Base-by-base conservation (phyloP, 306 rosid genomes). In the Prosopis cineraria region DNA sequence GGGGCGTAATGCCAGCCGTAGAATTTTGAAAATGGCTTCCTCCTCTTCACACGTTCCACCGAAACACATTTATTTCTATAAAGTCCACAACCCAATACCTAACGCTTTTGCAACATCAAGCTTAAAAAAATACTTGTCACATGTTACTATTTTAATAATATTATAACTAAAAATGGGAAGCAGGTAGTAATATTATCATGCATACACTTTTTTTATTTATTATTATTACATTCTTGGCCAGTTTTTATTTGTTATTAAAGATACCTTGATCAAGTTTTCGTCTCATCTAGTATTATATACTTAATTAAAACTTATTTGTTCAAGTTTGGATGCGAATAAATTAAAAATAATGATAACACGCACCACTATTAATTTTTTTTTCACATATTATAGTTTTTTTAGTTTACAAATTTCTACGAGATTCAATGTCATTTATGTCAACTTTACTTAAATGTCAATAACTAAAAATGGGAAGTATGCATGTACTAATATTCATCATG, bases 1-100 rank as follows among this genome's bases (percentile, higher is more conserved):
- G 69, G 87, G 82, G 87, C 88, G 91, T 70, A 85, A 77, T 78
- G 88, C 78, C 65, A 85, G 92, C 85, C 88, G 95, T 47, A 73
- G 68, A 80, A 73, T 71, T 80, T 83, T 81, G 86, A 86, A 83
- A 79, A 56, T 27, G 62, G 70, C 67, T 65, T 14, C 41, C 78
- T 6, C 53, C 29, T 40, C 66, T 33, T 40, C 69, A 50, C 44
- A 9, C 72, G 60, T 79, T 70, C 78, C 53, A 70, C 81, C 36
- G 9, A 79, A 53, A 79, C n/a, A 63, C 71, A 50, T 27, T 27
- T 30, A 30, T 62, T 66, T 68, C 22, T 68, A 40, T 73, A 52
- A 3, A 27, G 66, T 67, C 67, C 76, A 55, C 36, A 65, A 66
- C 44, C 58, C 62, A 24, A 78, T 60, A 56, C 76, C 27, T 69